Evolutionary conservation across 768 basidiomycete genomes (phyloP), one percentile per base, ranked within the genome.

Genomic region (Chalciporus piperatus): DNA sequence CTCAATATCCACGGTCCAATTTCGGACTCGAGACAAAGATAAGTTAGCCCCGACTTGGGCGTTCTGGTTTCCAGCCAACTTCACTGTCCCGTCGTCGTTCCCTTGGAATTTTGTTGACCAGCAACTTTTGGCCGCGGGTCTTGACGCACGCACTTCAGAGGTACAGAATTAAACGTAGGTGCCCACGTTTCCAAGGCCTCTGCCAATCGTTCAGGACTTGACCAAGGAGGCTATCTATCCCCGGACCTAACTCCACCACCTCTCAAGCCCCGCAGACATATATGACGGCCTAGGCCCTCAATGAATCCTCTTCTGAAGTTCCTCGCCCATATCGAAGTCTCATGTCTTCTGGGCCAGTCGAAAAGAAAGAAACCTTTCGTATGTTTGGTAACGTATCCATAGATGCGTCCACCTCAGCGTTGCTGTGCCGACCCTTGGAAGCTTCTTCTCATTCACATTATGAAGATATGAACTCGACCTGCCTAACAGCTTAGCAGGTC

Each of bases 361-460:
- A 33, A 33, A 13, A 12, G 28, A 30, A 30, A 32, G 10, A 32
- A 32, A 12, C 30, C 2, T 10, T 6, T 14, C 40, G 39, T 33
- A 22, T n/a, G 49, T 63, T 50, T 56, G 41, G 45, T 64, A 61
- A 63, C 41, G 45, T 58, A 44, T 52, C 54, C 45, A 46, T n/a
- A 7, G 16, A 37, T 20, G 11, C 19, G 17, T 6, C 41, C 13
- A 37, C 41, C 45, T 51, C 46, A 12, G 47, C 42, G 52, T 57
- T 58, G 44, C 61, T 44, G 48, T 52, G 52, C 52, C 46, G 42
- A 55, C 50, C 48, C 50, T 23, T n/a, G 14, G 14, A 37, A 33
- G 41, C 23, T 20, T 10, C 25, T 47, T 50, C 50, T 35, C 27
- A 12, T 43, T 50, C 46, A 20, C 27, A 13, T 14, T 48, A n/a